Percentiles rank a stretch among this genome's conserved stretches.
Evolutionary conservation across 2,329 filamentous ascomycete genomes (phyloP).

Genomic region (Penicillium sp.): DNA sequence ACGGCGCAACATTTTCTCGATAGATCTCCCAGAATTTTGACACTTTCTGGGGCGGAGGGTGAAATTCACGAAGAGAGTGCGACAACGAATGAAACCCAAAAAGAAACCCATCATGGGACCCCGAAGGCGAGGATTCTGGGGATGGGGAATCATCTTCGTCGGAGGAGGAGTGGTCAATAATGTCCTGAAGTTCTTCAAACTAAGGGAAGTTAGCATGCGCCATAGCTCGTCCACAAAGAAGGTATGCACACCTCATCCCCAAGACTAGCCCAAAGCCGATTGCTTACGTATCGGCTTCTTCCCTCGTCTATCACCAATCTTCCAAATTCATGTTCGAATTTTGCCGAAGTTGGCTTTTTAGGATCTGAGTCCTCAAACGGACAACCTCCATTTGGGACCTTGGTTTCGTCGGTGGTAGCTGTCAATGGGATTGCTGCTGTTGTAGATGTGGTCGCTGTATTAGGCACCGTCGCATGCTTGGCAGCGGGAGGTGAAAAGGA

Average conservation of each 20-base stretch:
- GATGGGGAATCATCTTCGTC: constrained; percentile 52
- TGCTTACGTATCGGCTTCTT: constrained; percentile 57
- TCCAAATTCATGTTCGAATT: constrained; percentile 44
- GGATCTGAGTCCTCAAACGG: constrained; percentile 23
- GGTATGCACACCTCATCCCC: constrained; percentile 49
- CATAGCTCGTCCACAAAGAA: not conserved
- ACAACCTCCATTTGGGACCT: constrained; percentile 5
- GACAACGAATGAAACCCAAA: constrained; percentile 56
- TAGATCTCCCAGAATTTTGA: constrained; percentile 53
- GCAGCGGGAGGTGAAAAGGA: constrained; percentile 9
- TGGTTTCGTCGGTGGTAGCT: not conserved
- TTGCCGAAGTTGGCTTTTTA: constrained; percentile 16
- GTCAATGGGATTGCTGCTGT: not conserved
- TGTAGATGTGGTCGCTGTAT: not conserved
- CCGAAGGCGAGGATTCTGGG: constrained; percentile 38
- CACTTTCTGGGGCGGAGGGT: constrained; percentile 50
- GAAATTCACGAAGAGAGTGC: constrained; percentile 52
- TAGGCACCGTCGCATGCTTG: not conserved
- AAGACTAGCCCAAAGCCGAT: constrained; percentile 56
- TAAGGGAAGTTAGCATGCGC: constrained; percentile 22
- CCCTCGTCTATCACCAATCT: constrained; percentile 56
- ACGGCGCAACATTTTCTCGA: constrained; percentile 56
- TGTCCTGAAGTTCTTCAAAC: constrained; percentile 58
- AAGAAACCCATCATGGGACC: constrained; percentile 53
- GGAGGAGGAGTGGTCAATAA: constrained; percentile 53